Percentiles rank a stretch among this genome's conserved stretches.
Conservation (phyloP, 306 rosid species). For the Rosa multiflora region DNA sequence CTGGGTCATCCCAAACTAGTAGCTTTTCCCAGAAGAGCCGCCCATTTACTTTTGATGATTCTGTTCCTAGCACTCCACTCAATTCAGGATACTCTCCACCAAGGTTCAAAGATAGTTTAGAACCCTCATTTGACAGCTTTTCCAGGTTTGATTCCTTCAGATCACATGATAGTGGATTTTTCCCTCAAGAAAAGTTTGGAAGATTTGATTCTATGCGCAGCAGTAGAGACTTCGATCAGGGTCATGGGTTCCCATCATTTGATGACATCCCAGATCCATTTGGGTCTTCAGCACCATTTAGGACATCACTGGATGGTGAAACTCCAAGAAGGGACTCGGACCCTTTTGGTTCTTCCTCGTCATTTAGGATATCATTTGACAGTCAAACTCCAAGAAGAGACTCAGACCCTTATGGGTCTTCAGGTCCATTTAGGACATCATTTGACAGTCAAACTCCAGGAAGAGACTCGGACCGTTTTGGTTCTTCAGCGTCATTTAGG, state of each 20-base stretch:
- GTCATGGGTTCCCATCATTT: constrained; percentile 71
- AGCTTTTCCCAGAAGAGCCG: constrained; percentile 58
- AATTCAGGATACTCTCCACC: constrained; percentile 64
- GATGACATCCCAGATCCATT: constrained; percentile 86
- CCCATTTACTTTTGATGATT: constrained; percentile 76
- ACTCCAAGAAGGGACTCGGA: constrained; percentile 69
- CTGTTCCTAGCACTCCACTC: constrained; percentile 95
- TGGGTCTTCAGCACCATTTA: constrained; percentile 76
- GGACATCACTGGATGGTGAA: constrained; percentile 67
- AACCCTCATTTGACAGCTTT: constrained; percentile 68
- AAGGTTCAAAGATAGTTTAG: constrained; percentile 59
- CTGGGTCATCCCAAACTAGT: constrained; percentile 54
- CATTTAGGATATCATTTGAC: constrained; percentile 68
- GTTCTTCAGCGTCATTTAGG: constrained; percentile 66
- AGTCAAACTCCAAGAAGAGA: constrained; percentile 66
- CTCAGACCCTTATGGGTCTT: constrained; percentile 76
- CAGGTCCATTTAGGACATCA: constrained; percentile 31
- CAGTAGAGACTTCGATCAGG: constrained; percentile 68
- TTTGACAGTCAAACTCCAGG: constrained; percentile 20
- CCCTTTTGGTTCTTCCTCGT: constrained; percentile 72
- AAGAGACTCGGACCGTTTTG: constrained; percentile 64
- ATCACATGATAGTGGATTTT: constrained; percentile 54
- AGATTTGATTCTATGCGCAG: constrained; percentile 74
- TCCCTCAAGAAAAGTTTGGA: constrained; percentile 47
- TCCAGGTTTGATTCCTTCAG: constrained; percentile 84